Percentiles rank a stretch among this genome's conserved stretches.
These are phyloP conservation scores for Nitzschia sp. DNA, from an alignment of 108 stramenopile genomes.

Conservation along the genomic window DNA sequence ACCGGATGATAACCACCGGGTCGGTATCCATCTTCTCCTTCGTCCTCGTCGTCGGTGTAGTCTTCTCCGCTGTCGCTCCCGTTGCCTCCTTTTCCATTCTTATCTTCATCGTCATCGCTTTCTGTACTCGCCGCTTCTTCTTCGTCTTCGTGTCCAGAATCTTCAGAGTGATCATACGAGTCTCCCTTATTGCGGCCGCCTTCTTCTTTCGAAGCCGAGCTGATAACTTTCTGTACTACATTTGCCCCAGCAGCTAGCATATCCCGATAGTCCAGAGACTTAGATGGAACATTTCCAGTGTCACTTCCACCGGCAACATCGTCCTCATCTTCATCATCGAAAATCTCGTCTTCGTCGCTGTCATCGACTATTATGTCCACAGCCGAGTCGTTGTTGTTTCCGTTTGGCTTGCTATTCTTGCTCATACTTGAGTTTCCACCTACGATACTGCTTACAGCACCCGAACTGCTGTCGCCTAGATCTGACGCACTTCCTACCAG, in stretches of 20 bases:
- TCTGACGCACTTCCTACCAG: neutral
- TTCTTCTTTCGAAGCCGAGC: neutral
- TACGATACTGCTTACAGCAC: conserved; percentile 4
- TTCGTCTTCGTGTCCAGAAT: conserved; percentile 25
- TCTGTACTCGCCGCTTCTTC: conserved; percentile 29
- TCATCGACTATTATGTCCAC: conserved; percentile 33
- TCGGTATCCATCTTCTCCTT: conserved; percentile 90
- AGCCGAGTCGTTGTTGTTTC: conserved; percentile 8
- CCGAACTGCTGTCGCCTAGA: conserved; percentile 6
- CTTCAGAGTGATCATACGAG: conserved; percentile 7
- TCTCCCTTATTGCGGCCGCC: neutral
- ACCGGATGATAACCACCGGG: conserved; percentile 96
- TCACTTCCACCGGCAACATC: conserved; percentile 9
- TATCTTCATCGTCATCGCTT: conserved; percentile 26
- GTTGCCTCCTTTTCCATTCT: conserved; percentile 31
- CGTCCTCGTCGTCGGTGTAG: conserved; percentile 94
- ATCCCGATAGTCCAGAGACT: conserved; percentile 14
- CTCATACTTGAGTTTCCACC: conserved; percentile 1
- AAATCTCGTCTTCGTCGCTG: conserved; percentile 49
- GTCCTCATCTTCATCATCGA: conserved; percentile 47
- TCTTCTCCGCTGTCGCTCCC: conserved; percentile 84
- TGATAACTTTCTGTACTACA: conserved; percentile 27
- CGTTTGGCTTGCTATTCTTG: conserved; percentile 5
- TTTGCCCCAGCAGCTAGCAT: conserved; percentile 23
- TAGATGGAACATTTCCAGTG: neutral